Base-by-base conservation (phyloP, 345 rosid genomes). In the Murraya paniculata region DNA sequence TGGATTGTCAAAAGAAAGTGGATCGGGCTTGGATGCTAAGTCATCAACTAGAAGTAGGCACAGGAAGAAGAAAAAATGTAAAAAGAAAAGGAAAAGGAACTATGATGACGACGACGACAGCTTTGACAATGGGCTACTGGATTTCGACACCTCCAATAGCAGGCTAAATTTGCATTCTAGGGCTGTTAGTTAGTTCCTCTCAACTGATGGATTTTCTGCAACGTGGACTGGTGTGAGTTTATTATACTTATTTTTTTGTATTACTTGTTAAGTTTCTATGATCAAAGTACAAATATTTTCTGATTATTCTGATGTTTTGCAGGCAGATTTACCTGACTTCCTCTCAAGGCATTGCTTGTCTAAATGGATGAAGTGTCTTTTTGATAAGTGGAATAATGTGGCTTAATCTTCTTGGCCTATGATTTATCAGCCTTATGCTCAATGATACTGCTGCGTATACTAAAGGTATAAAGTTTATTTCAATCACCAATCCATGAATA, bases 251-350 rank as follows among this genome's bases (percentile, higher is more conserved):
- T 61, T 72, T 36, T 72, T 62, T 38, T 33, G 25, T 50, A 7
- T 21, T 36, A 74, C 36, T 45, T 41, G 35, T 57, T 14, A 62
- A 31, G 67, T 2, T 45, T 60, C 57, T 41, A 74, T 28, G 22
- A 60, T 48, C 13, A 5, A 30, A 79, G 11, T 57, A 28, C 3
- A 58, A 35, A 25, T 0, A 48, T 31, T 67, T 81, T 74, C 81
- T 78, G 50, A 83, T 71, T 64, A 35, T 61, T 76, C 30, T 16
- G 31, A 58, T 70, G 48, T 65, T 71, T 69, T 91, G 73, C 82
- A 96, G 98, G 91, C 87, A 55, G 98, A 96, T 88, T 88, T 96
- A 73, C 98, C 97, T 1, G 98, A 91, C 73, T 84, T 91, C 84
- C 89, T 96, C 21, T 81, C 99, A n/a, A 88, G 73, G 62, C 79